Conservation (phyloP, 1,139 yeast species). For the Insectozyma bohioensis region DNA sequence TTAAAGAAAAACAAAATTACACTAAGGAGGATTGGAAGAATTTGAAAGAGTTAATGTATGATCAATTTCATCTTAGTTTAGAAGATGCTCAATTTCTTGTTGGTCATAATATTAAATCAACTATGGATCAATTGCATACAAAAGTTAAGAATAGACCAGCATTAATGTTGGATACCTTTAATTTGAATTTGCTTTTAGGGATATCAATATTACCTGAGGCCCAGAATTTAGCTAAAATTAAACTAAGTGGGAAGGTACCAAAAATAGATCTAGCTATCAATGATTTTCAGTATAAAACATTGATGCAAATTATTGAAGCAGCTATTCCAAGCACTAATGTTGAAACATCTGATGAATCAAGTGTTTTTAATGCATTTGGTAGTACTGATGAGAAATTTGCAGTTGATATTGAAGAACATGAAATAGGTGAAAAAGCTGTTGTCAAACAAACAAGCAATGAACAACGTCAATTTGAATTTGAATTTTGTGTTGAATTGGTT, state of each 20-base stretch:
- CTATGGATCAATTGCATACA: constrained; percentile 67
- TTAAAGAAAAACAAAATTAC: constrained; percentile 69
- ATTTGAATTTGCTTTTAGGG: constrained; percentile 71
- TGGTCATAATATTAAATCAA: constrained; percentile 77
- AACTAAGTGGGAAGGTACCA: constrained; percentile 81
- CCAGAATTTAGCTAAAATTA: constrained; percentile 66
- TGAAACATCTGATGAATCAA: constrained; percentile 29
- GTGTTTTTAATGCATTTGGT: constrained; percentile 39
- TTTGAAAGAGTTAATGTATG: constrained; percentile 82
- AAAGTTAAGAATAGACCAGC: constrained; percentile 37
- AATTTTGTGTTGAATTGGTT: constrained; percentile 65
- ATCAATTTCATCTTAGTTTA: constrained; percentile 71
- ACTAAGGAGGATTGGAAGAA: constrained; percentile 69
- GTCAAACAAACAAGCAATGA: constrained; percentile 15
- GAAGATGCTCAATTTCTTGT: constrained; percentile 88
- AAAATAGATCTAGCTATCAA: constrained; percentile 67
- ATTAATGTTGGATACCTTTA: constrained; percentile 72
- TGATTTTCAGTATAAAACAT: constrained; percentile 85
- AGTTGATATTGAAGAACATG: constrained; percentile 24
- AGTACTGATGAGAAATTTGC: constrained; percentile 16
- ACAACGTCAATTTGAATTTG: constrained; percentile 71
- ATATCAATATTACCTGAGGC: constrained; percentile 85
- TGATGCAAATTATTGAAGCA: constrained; percentile 73
- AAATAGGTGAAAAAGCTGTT: constrained; percentile 7
- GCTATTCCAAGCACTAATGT: constrained; percentile 66